A percentile compares a stretch with the other conserved stretches of the same genome.
Conservation (phyloP, 495 filamentous ascomycete species). For the Podospora comata region DNA sequence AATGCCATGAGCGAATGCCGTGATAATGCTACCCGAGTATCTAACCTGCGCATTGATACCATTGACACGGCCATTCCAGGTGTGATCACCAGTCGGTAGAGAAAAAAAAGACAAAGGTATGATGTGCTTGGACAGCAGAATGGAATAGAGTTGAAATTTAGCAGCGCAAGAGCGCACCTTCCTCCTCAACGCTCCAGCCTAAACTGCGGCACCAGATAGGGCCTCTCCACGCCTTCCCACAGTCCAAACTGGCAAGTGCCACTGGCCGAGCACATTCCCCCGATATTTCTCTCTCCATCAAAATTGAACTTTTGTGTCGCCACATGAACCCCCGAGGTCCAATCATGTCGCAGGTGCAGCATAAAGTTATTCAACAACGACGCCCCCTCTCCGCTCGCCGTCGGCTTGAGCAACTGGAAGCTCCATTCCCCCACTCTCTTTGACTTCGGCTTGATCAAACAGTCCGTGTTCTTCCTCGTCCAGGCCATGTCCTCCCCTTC, state of each 20-base stretch:
- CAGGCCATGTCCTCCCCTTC: not conserved
- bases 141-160: not conserved
- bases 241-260: constrained; percentile 1
- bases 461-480: not conserved
- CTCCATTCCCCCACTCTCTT: not conserved
- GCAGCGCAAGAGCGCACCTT: not conserved
- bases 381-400: not conserved
- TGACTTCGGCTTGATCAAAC: not conserved
- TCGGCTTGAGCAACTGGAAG: constrained; percentile 4
- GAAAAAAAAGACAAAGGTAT: not conserved
- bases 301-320: not conserved
- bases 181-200: not conserved
- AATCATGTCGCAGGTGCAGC: not conserved
- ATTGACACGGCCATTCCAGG: no score
- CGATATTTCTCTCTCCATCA: constrained; percentile 1
- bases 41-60: no score
- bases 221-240: not conserved
- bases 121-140: no score
- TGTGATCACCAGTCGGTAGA: not conserved
- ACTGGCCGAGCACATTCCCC: not conserved
- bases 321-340: not conserved
- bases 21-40: not conserved
- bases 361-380: constrained; percentile 4
- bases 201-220: not conserved
- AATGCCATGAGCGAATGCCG: not conserved